Percentiles rank a stretch among this genome's conserved stretches.
Conservation (phyloP, 805 yeast genomes). For the Teunomyces cretensis region DNA sequence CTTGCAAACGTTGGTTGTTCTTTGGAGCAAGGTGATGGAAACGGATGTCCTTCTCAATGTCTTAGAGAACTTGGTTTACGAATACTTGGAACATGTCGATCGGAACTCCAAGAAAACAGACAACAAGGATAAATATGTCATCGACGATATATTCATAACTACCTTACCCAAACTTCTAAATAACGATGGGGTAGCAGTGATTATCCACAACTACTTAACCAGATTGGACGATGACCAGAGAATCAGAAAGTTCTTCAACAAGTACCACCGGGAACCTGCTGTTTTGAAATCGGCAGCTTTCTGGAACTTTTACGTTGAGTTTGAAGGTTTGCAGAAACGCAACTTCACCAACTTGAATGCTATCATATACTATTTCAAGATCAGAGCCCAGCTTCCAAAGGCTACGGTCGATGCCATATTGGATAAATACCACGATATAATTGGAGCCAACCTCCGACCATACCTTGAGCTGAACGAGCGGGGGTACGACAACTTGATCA, state of each 20-base stretch:
- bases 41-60: not conserved
- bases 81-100: conserved; percentile 13
- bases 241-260: conserved; percentile 31
- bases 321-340: conserved; percentile 42
- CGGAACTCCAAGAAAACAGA: conserved; percentile 12
- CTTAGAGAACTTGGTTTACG: conserved; percentile 16
- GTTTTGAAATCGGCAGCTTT: conserved; percentile 46
- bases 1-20: conserved; percentile 9
- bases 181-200: conserved; percentile 39
- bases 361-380: conserved; percentile 46
- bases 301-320: conserved; percentile 59
- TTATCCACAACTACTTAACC: conserved; percentile 32
- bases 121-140: not conserved
- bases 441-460: conserved; percentile 19
- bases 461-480: conserved; percentile 10
- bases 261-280: conserved; percentile 22
- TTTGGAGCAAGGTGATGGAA: conserved; percentile 10
- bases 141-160: conserved; percentile 10
- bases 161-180: conserved; percentile 32
- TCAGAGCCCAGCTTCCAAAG: conserved; percentile 49
- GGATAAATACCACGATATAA: conserved; percentile 21
- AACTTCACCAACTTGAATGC: conserved; percentile 46
- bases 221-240: not conserved
- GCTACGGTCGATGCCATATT: conserved; percentile 45
- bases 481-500: conserved; percentile 14